Base-by-base conservation (phyloP, 306 rosid genomes). In the Vigna unguiculata region DNA sequence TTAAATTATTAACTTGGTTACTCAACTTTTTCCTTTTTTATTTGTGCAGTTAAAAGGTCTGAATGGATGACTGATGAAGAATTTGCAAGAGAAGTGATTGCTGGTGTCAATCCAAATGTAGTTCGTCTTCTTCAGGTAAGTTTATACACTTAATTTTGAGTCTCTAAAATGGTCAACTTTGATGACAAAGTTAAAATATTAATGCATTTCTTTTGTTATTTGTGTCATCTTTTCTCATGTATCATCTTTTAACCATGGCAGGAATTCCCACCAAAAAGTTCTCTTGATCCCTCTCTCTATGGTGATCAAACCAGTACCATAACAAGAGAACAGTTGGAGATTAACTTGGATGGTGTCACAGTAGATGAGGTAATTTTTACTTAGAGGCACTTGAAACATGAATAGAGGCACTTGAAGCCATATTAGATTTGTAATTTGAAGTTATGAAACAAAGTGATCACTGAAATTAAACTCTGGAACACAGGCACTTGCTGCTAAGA, bases 41-140 rank as follows among this genome's bases (percentile, higher is more conserved):
- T 76, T 84, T 65, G 60, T 19, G 4, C 82, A 89, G 90, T 80
- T 62, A 77, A 71, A 34, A 79, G 49, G 19, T 74, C 84, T 52
- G 93, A 82, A 16, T 89, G 91, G 91, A 89, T 85, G 85, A 87
- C 91, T 12, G 93, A 89, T 71, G 93, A 83, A 20, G 93, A 90
- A 76, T 90, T 90, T 82, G 91, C 85, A 1, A 85, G 94, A 81
- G 94, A 90, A 68, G 72, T 82, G 88, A 65, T 87, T 75, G 91
- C 91, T 62, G 93, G 93, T 67, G 88, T 89, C 38, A 84, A 89
- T 71, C 91, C 93, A 24, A 71, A 72, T 11, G 32, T 76, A 49
- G 82, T 89, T 47, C 51, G 80, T 24, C 5, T 16, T 58, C 87
- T 84, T 36, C 57, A 58, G 21, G 87, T 84, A 58, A 71, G 81